Percentiles rank a stretch among this genome's conserved stretches.
Conservation (phyloP, 1,139 yeast genomes). For the Saccharomyces hybrid region DNA sequence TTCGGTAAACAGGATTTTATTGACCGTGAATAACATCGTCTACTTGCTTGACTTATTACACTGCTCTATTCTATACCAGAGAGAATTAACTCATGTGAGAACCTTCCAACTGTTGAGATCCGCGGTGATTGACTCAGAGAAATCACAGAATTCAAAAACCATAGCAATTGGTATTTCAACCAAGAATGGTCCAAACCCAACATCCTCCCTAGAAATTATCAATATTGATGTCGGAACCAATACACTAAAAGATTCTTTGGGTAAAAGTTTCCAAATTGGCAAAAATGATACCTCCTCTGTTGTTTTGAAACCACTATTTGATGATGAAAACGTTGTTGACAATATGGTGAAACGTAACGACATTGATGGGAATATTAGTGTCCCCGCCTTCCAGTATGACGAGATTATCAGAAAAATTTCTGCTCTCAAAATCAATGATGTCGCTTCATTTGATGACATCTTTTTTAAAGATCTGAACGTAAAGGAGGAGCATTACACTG, state of each 20-base stretch:
- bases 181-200: conserved; percentile 23
- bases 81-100: conserved; percentile 27
- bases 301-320: conserved; percentile 21
- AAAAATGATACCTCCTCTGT: conserved; percentile 13
- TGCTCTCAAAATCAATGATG: conserved; percentile 10
- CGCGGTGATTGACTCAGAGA: conserved; percentile 13
- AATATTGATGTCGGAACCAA: conserved; percentile 63
- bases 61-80: conserved; percentile 34
- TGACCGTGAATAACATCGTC: conserved; percentile 32
- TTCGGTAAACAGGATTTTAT: conserved; percentile 32
- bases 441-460: conserved; percentile 24
- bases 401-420: conserved; percentile 21
- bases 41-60: conserved; percentile 38
- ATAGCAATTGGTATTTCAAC: conserved; percentile 28
- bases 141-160: conserved; percentile 17
- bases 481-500: conserved; percentile 48
- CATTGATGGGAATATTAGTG: conserved; percentile 2
- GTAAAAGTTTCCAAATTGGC: conserved; percentile 43
- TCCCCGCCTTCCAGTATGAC: conserved; percentile 24
- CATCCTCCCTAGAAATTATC: conserved; percentile 33
- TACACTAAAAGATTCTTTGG: conserved; percentile 62
- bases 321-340: conserved; percentile 12
- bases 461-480: conserved; percentile 30
- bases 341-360: conserved; percentile 9
- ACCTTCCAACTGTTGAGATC: conserved; percentile 27